Evolutionary conservation across 768 basidiomycete species (phyloP).

Genomic region (Psilocybe cubensis): DNA sequence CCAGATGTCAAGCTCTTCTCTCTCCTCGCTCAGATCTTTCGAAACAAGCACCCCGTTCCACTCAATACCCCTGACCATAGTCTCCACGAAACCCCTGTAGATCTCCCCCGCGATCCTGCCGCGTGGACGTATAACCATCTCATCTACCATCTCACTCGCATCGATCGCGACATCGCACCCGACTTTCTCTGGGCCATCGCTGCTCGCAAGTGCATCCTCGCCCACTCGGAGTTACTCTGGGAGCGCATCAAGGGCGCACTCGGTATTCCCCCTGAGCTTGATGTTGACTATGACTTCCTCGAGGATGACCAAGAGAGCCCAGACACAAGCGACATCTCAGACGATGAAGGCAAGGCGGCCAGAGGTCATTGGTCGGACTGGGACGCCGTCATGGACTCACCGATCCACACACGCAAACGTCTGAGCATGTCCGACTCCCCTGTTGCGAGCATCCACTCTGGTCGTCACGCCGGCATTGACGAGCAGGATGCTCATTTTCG

Average conservation of each 20-base stretch:
- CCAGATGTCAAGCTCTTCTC: conserved; percentile 75
- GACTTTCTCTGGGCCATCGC: conserved; percentile 78
- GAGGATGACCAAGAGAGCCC: conserved; percentile 28
- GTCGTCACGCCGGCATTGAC: conserved; percentile 9
- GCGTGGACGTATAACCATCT: conserved; percentile 78
- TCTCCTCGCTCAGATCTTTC: conserved; percentile 74
- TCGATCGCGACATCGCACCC: conserved; percentile 62
- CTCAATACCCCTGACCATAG: conserved; percentile 5
- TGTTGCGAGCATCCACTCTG: conserved; percentile 16
- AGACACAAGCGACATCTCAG: conserved; percentile 44
- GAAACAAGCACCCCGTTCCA: conserved; percentile 28
- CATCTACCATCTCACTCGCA: conserved; percentile 63
- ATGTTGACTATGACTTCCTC: conserved; percentile 54
- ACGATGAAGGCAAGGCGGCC: conserved; percentile 42
- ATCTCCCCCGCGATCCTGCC: conserved; percentile 56
- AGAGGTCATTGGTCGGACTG: conserved; percentile 40
- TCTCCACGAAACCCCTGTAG: conserved; percentile 21
- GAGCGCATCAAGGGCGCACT: conserved; percentile 87
- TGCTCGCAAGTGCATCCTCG: conserved; percentile 74
- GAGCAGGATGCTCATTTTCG: conserved; percentile 22
- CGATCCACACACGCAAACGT: conserved; percentile 31
- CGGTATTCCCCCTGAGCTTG: conserved; percentile 85
- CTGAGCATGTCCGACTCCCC: conserved; percentile 26
- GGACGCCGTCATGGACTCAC: conserved; percentile 50
- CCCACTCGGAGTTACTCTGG: conserved; percentile 88